These are phyloP conservation scores for Grosmannia clavigera DNA, from an alignment of 2,329 filamentous ascomycete species.

Conservation along the genomic window DNA sequence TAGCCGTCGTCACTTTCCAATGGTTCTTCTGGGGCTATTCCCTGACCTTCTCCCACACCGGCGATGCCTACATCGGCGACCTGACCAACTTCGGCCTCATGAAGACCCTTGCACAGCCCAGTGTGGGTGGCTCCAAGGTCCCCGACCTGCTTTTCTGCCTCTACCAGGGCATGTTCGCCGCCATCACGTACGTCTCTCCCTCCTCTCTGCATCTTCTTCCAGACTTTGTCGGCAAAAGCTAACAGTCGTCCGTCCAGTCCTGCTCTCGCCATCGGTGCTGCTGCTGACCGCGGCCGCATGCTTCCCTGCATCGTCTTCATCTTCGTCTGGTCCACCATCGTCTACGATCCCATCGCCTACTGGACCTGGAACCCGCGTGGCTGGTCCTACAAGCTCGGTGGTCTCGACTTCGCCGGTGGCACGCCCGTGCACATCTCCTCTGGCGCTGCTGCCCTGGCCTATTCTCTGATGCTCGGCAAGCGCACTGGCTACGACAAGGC, in stretches of 20 bases:
- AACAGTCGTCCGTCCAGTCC: constrained; percentile 22
- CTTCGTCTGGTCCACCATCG: constrained; percentile 59
- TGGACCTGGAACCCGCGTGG: constrained; percentile 68
- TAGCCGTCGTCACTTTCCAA: constrained; percentile 71
- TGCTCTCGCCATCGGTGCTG: constrained; percentile 46
- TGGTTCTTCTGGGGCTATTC: constrained; percentile 98
- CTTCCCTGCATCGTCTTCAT: constrained; percentile 53
- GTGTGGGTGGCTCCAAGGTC: constrained; percentile 56
- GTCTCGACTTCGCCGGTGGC: constrained; percentile 63
- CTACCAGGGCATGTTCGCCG: constrained; percentile 82
- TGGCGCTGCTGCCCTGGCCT: constrained; percentile 58
- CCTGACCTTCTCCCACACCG: constrained; percentile 69
- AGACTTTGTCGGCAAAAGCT: neutral
- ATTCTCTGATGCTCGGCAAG: constrained; percentile 61
- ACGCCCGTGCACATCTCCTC: constrained; percentile 66
- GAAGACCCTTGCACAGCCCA: constrained; percentile 64
- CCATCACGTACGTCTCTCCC: constrained; percentile 58
- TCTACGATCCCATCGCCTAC: constrained; percentile 63
- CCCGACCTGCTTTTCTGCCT: constrained; percentile 77
- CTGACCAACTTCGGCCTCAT: constrained; percentile 71
- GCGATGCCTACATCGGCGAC: constrained; percentile 66
- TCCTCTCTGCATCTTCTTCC: neutral
- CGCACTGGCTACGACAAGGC: constrained; percentile 49
- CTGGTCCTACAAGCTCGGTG: constrained; percentile 56
- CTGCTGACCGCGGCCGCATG: constrained; percentile 48